Conservation (phyloP, 2,329 filamentous ascomycete species). For the Clonostachys byssicola region DNA sequence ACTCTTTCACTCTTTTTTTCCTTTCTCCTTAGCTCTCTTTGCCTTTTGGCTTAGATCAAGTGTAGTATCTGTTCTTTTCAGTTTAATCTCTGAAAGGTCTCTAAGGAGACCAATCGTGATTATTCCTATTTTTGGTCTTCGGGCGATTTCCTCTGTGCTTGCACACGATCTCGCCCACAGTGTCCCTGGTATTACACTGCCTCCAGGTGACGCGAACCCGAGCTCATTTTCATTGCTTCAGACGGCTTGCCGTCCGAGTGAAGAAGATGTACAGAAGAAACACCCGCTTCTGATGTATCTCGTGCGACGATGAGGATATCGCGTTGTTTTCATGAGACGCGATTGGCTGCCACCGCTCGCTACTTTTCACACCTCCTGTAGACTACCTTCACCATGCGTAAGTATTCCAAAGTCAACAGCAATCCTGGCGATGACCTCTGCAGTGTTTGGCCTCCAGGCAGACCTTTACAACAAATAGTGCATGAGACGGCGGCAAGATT, state of each 20-base stretch:
- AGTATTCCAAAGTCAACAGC: no score
- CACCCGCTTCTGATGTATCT: no score
- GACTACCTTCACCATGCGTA: no score
- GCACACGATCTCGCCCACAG: conserved; percentile 31
- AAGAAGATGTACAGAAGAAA: conserved; percentile 29
- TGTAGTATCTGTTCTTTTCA: conserved; percentile 97
- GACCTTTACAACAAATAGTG: no score
- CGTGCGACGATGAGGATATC: no score
- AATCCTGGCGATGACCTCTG: no score
- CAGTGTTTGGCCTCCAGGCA: no score
- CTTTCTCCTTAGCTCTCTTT: conserved; percentile 37
- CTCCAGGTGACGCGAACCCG: conserved; percentile 35
- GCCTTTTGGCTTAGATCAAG: conserved; percentile 79
- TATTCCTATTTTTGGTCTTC: conserved; percentile 62
- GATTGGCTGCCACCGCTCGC: no score
- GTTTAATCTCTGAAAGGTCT: conserved; percentile 91
- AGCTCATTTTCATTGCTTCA: conserved; percentile 31
- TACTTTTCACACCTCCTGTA: no score
- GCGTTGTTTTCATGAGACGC: no score
- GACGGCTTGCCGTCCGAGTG: conserved; percentile 27
- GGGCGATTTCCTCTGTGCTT: conserved; percentile 33
- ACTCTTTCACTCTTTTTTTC: conserved; percentile 13
- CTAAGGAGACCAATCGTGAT: conserved; percentile 71
- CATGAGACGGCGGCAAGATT: no score
- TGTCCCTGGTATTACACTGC: conserved; percentile 42